These are phyloP conservation scores for Hydnomerulius pinastri DNA, from an alignment of 768 basidiomycete genomes.

Conservation along the genomic window DNA sequence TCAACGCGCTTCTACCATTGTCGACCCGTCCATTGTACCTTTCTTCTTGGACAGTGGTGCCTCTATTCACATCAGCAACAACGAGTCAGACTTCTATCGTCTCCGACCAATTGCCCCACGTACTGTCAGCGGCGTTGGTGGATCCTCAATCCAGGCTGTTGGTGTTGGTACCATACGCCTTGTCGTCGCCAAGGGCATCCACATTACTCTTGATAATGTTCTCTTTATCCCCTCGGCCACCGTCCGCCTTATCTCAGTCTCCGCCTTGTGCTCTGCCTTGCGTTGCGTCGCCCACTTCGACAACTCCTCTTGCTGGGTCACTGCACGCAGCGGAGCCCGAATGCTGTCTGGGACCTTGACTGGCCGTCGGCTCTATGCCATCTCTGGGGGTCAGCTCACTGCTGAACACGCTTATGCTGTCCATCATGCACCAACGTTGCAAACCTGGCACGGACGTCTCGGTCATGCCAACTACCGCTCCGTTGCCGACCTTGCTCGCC, in stretches of 20 bases:
- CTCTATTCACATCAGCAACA: slow-evolving; percentile 17
- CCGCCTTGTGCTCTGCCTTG: slow-evolving; percentile 12
- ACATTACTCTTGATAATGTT: slow-evolving; percentile 14
- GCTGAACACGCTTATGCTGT: slow-evolving; percentile 19
- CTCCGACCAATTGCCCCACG: slow-evolving; percentile 9
- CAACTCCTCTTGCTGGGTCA: slow-evolving; percentile 7
- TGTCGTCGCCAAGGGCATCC: slow-evolving; percentile 2
- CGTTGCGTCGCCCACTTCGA: slow-evolving; percentile 19
- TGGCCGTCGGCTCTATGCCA: background rate
- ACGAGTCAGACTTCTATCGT: slow-evolving; percentile 11
- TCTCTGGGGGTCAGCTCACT: background rate
- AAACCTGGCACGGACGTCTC: slow-evolving; percentile 31
- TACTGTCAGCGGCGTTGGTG: slow-evolving; percentile 14
- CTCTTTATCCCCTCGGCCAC: slow-evolving; percentile 25
- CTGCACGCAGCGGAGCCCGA: background rate
- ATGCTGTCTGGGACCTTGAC: slow-evolving; percentile 1
- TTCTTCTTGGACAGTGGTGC: slow-evolving; percentile 13
- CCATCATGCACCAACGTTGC: slow-evolving; percentile 5
- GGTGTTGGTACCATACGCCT: slow-evolving; percentile 14
- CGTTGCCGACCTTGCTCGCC: slow-evolving; percentile 20
- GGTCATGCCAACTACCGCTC: slow-evolving; percentile 30
- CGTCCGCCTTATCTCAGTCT: slow-evolving; percentile 27
- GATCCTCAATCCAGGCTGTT: slow-evolving; percentile 16
- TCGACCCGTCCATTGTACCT: background rate
- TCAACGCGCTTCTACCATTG: background rate